These are phyloP conservation scores for Bryoglossum gracile DNA, from an alignment of 495 filamentous ascomycete genomes.

Conservation along the genomic window DNA sequence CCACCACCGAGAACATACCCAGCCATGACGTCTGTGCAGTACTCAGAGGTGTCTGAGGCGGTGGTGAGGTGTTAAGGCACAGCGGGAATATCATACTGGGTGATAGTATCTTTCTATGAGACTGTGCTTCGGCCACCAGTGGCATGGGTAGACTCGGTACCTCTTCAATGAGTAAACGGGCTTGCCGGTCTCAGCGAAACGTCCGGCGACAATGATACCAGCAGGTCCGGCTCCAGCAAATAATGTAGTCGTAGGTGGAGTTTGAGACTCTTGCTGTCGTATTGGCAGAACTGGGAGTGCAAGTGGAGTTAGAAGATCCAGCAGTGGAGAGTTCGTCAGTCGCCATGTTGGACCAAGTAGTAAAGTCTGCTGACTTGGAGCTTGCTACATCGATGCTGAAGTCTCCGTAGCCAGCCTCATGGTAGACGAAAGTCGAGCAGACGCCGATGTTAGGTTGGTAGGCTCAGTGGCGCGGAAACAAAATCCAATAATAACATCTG, in stretches of 20 bases:
- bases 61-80: slow-evolving; percentile 36
- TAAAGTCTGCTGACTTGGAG: slow-evolving; percentile 37
- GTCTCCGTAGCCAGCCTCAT: slow-evolving; percentile 36
- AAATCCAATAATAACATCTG: too few species aligned
- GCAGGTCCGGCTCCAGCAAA: slow-evolving; percentile 57
- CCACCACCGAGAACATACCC: slow-evolving; percentile 74
- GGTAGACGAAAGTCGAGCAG: slow-evolving; percentile 30
- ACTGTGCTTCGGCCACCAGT: slow-evolving; percentile 30
- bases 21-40: slow-evolving; percentile 62
- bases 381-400: slow-evolving; percentile 34
- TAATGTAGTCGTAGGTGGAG: slow-evolving; percentile 54
- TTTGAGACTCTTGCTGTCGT: slow-evolving; percentile 21
- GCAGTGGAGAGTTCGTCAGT: slow-evolving; percentile 33
- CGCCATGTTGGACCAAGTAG: slow-evolving; percentile 39
- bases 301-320: slow-evolving; percentile 28
- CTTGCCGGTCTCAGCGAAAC: slow-evolving; percentile 53
- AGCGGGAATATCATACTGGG: slow-evolving; percentile 66
- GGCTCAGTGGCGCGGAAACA: too few species aligned
- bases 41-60: slow-evolving; percentile 15
- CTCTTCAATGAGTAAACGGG: slow-evolving; percentile 59
- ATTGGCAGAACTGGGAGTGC: slow-evolving; percentile 34
- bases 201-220: slow-evolving; percentile 55
- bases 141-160: slow-evolving; percentile 42
- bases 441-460: slow-evolving; percentile 28
- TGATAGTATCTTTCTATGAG: slow-evolving; percentile 44